Evolutionary conservation across 495 filamentous ascomycete species (phyloP).

Genomic region (Talaromyces nanjingensis): DNA sequence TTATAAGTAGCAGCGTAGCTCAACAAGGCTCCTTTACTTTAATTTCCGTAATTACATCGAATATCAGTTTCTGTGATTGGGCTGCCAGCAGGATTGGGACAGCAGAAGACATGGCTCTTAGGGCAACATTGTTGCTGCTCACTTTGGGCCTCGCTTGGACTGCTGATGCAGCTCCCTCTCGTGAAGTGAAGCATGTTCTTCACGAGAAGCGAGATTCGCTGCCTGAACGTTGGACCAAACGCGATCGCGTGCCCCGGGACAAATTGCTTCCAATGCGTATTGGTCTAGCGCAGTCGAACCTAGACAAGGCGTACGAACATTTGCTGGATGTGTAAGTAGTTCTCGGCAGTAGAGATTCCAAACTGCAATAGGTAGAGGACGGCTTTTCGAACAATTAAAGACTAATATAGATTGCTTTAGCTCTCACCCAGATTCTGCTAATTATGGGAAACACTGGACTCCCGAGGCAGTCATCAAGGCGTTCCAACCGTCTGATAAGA

Average conservation of each 20-base stretch:
- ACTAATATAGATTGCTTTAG: slow-evolving; percentile 6
- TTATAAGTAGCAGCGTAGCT: neutral
- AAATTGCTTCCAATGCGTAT: slow-evolving; percentile 35
- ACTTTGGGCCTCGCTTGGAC: neutral
- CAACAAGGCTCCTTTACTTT: neutral
- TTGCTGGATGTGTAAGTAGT: slow-evolving; percentile 29
- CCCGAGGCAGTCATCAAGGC: slow-evolving; percentile 32
- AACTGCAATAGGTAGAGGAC: neutral
- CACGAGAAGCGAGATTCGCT: slow-evolving; percentile 24
- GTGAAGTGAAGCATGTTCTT: slow-evolving; percentile 13
- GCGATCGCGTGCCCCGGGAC: slow-evolving; percentile 11
- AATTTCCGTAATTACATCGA: neutral
- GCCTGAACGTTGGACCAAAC: slow-evolving; percentile 18
- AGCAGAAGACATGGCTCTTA: neutral
- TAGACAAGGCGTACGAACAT: slow-evolving; percentile 35
- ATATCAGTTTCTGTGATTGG: neutral
- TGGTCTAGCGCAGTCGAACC: slow-evolving; percentile 34
- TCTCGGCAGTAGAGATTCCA: neutral
- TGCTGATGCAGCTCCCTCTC: neutral
- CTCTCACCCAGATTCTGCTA: slow-evolving; percentile 30
- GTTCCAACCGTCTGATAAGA: slow-evolving; percentile 30
- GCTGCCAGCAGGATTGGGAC: neutral
- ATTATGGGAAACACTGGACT: slow-evolving; percentile 42
- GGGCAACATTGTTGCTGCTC: neutral
- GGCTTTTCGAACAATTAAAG: neutral